Conservation (phyloP, 106 monocot genomes). For the Dioscorea alata region DNA sequence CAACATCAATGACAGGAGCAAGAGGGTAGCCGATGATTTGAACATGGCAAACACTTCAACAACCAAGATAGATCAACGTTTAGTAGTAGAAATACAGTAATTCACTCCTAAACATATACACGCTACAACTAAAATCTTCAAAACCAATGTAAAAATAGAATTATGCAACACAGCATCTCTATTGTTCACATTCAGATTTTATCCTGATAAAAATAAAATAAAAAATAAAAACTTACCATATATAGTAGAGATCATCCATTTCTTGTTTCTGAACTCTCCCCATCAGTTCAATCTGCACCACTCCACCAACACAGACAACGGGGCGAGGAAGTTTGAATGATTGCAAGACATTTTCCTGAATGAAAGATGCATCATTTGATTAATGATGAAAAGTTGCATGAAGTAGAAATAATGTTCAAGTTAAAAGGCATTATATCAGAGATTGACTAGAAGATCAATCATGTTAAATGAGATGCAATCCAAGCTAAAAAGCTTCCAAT, state of each 20-base stretch:
- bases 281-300: constrained; percentile 70
- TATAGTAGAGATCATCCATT: constrained; percentile 56
- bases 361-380: no score
- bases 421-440: no score
- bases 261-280: constrained; percentile 79
- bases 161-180: no score
- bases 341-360: constrained; percentile 66
- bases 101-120: neutral
- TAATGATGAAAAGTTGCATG: no score
- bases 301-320: constrained; percentile 71
- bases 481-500: no score
- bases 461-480: no score
- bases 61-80: neutral
- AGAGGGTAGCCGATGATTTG: constrained; percentile 34
- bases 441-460: no score
- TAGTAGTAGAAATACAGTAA: neutral
- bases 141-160: neutral
- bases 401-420: no score
- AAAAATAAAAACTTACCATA: constrained; percentile 35
- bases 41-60: constrained; percentile 34
- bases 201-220: no score
- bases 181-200: no score
- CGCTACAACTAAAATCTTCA: neutral
- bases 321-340: constrained; percentile 82
- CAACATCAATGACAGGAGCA: constrained; percentile 22